Percentiles rank a stretch among this genome's conserved stretches.
Evolutionary conservation across 2,329 filamentous ascomycete species (phyloP).

Genomic region (Myriangium duriaei): DNA sequence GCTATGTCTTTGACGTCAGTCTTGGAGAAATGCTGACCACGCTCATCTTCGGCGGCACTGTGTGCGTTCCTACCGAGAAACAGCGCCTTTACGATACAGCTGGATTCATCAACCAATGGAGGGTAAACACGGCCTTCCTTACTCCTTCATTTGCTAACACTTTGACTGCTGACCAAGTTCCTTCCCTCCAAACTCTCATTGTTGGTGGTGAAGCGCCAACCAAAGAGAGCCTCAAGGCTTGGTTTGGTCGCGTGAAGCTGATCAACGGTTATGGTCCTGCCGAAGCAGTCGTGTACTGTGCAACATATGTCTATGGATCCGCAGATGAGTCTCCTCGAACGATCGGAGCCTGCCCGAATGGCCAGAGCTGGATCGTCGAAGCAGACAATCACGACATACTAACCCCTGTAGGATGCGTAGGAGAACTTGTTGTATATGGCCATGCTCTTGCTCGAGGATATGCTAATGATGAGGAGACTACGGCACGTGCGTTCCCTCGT

Average conservation of each 20-base stretch:
- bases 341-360: constrained; percentile 10
- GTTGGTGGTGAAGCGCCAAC: constrained; percentile 1
- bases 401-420: constrained; percentile 32
- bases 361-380: constrained; percentile 20
- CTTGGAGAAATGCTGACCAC: constrained; percentile 16
- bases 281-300: constrained; percentile 13
- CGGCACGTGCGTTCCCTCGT: constrained; percentile 21
- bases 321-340: constrained; percentile 2
- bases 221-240: not conserved
- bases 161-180: constrained; percentile 11
- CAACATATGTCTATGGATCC: not conserved
- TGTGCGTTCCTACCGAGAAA: constrained; percentile 15
- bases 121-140: constrained; percentile 12
- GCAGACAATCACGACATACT: constrained; percentile 16
- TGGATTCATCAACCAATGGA: constrained; percentile 10
- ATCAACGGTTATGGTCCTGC: constrained; percentile 14
- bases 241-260: constrained; percentile 5
- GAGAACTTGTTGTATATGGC: constrained; percentile 36
- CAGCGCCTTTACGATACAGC: constrained; percentile 12
- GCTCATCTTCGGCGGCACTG: constrained; percentile 13
- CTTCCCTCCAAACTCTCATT: constrained; percentile 9
- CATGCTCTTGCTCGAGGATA: constrained; percentile 33
- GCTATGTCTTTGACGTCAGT: constrained; percentile 11
- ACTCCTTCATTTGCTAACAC: constrained; percentile 13
- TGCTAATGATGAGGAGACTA: constrained; percentile 21